Evolutionary conservation across 164 flowering plant genomes (phyloP).

Genomic region (Chimonanthus salicifolius): DNA sequence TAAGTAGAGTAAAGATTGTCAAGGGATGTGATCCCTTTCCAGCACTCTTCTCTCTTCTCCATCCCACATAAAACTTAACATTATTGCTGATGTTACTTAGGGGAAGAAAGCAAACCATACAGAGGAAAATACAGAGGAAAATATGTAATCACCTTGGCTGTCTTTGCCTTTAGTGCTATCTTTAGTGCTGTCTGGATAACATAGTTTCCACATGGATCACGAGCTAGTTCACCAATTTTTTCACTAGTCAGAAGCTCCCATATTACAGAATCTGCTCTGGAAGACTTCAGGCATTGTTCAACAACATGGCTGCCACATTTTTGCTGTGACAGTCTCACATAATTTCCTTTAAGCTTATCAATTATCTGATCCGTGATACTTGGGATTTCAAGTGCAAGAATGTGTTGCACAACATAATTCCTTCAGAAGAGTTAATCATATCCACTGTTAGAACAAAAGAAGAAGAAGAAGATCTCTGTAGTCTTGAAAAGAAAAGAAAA

Average conservation of each 20-base stretch:
- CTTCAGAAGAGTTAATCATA: background rate
- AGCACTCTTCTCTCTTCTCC: too few relatives aligned
- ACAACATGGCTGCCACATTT: conserved; percentile 5
- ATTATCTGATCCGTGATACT: background rate
- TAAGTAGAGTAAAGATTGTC: too few relatives aligned
- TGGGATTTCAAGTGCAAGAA: background rate
- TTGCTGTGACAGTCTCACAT: background rate
- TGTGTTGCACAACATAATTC: conserved; percentile 1
- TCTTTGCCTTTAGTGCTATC: too few relatives aligned
- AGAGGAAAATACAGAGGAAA: too few relatives aligned
- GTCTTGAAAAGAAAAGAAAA: background rate
- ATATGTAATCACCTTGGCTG: too few relatives aligned
- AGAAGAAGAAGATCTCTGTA: background rate
- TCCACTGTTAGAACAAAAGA: background rate
- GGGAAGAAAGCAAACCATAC: too few relatives aligned
- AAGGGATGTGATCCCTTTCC: too few relatives aligned
- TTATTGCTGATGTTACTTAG: too few relatives aligned
- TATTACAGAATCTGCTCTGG: background rate
- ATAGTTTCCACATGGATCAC: background rate
- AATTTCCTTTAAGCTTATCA: background rate
- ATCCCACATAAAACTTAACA: too few relatives aligned
- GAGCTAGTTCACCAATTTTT: background rate
- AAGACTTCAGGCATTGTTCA: background rate
- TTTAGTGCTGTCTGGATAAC: conserved; percentile 1
- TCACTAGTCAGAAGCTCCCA: background rate